A percentile compares a stretch with the other conserved stretches of the same genome.
Conservation (phyloP, 345 rosid genomes). For the Passiflora organensis region DNA sequence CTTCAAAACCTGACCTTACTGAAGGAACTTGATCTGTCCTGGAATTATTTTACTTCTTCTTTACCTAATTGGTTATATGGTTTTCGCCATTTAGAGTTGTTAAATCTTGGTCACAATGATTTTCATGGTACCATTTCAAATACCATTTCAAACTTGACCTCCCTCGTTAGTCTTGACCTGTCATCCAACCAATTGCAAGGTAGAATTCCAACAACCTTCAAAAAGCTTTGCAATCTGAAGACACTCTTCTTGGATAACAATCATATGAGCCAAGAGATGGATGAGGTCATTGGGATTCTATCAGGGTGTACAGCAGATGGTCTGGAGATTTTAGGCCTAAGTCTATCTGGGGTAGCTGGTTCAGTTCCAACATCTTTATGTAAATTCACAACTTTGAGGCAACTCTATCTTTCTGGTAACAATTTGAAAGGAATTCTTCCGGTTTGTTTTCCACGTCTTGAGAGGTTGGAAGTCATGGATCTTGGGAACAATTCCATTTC, state of each 20-base stretch:
- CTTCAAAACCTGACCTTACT: constrained; percentile 11
- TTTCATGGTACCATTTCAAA: constrained; percentile 19
- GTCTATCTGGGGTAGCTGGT: background rate
- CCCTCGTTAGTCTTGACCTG: constrained; percentile 2
- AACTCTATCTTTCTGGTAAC: background rate
- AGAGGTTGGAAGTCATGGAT: background rate
- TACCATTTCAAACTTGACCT: too few species aligned
- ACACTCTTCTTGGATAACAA: background rate
- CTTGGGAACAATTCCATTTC: too few species aligned
- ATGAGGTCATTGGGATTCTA: too few species aligned
- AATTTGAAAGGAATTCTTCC: too few species aligned
- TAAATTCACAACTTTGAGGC: constrained; percentile 6
- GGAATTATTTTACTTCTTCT: background rate
- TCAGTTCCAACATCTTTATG: constrained; percentile 5
- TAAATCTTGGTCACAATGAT: background rate
- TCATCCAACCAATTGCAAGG: background rate
- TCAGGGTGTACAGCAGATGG: constrained; percentile 1
- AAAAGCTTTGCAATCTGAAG: constrained; percentile 12
- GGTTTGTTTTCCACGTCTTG: background rate
- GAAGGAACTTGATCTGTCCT: background rate
- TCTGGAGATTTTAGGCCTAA: background rate
- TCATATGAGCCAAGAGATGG: background rate
- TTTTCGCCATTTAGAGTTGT: constrained; percentile 11
- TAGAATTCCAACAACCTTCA: constrained; percentile 13
- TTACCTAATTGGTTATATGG: constrained; percentile 1